Evolutionary conservation across 495 filamentous ascomycete genomes (phyloP).

Genomic region (Bacidia rubella): DNA sequence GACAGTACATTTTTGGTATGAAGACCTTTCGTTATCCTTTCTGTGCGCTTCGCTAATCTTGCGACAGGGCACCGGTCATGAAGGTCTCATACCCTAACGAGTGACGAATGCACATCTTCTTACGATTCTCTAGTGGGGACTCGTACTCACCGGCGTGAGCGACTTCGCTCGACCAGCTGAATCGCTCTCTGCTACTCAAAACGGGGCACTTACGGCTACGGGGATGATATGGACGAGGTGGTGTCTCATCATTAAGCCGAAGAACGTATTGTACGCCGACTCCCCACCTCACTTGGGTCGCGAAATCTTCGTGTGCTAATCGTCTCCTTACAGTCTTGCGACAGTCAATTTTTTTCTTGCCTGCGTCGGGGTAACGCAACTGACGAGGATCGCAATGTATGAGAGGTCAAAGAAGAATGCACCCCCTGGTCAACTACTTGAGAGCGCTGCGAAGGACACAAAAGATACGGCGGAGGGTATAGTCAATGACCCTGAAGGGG

Average conservation of each 20-base stretch:
- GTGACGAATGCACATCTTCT: slow-evolving; percentile 4
- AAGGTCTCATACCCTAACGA: slow-evolving; percentile 45
- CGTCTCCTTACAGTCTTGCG: slow-evolving; percentile 50
- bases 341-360: slow-evolving; percentile 98
- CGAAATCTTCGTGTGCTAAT: neutral
- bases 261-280: slow-evolving; percentile 62
- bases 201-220: slow-evolving; percentile 74
- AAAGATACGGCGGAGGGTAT: slow-evolving; percentile 34
- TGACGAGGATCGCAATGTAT: slow-evolving; percentile 60
- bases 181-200: slow-evolving; percentile 83
- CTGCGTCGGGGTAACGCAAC: slow-evolving; percentile 69
- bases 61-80: slow-evolving; percentile 78
- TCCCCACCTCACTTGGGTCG: neutral
- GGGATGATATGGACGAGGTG: slow-evolving; percentile 95
- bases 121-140: slow-evolving; percentile 49
- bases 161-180: slow-evolving; percentile 89
- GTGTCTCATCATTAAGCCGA: slow-evolving; percentile 93
- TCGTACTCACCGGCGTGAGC: slow-evolving; percentile 82
- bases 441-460: slow-evolving; percentile 36
- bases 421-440: slow-evolving; percentile 22
- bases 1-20: slow-evolving; percentile 96
- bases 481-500: slow-evolving; percentile 31
- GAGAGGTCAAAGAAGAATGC: slow-evolving; percentile 44
- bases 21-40: slow-evolving; percentile 5
- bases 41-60: neutral